Conservation (phyloP, 345 rosid genomes). For the Pugionium cornutum region DNA sequence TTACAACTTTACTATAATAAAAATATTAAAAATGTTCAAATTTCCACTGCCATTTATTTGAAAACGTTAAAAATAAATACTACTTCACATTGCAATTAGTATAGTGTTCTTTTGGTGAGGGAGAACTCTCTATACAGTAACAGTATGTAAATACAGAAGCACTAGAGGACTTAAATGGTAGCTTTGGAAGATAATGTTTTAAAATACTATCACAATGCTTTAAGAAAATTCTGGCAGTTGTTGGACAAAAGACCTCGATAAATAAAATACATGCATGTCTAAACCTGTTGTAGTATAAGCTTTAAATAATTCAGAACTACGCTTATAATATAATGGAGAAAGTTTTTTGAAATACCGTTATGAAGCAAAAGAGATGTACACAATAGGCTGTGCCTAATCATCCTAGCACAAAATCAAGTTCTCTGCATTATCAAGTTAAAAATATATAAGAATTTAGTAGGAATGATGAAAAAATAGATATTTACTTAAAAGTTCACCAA, state of each 20-base stretch:
- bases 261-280: constrained; percentile 18
- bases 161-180: constrained; percentile 17
- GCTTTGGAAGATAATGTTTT: constrained; percentile 32
- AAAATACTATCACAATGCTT: constrained; percentile 27
- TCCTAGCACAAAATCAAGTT: constrained; percentile 28
- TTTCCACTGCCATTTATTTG: neutral
- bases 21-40: constrained; percentile 15
- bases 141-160: constrained; percentile 23
- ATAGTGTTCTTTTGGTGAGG: constrained; percentile 16
- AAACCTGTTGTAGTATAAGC: constrained; percentile 18
- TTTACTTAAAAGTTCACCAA: too few relatives aligned
- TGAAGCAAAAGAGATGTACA: constrained; percentile 24
- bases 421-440: constrained; percentile 23
- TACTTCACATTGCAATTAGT: constrained; percentile 5
- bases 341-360: constrained; percentile 28
- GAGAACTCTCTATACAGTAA: neutral
- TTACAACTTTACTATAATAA: neutral
- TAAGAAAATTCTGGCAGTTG: constrained; percentile 16
- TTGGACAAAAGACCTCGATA: constrained; percentile 14
- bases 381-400: constrained; percentile 40
- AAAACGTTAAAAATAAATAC: neutral
- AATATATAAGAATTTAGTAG: too few relatives aligned
- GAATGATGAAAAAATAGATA: too few relatives aligned
- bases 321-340: constrained; percentile 14
- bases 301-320: constrained; percentile 7